Percentiles rank a stretch among this genome's conserved stretches.
These are phyloP conservation scores for Aspergillus ruber DNA, from an alignment of 2,329 filamentous ascomycete species.

Conservation along the genomic window DNA sequence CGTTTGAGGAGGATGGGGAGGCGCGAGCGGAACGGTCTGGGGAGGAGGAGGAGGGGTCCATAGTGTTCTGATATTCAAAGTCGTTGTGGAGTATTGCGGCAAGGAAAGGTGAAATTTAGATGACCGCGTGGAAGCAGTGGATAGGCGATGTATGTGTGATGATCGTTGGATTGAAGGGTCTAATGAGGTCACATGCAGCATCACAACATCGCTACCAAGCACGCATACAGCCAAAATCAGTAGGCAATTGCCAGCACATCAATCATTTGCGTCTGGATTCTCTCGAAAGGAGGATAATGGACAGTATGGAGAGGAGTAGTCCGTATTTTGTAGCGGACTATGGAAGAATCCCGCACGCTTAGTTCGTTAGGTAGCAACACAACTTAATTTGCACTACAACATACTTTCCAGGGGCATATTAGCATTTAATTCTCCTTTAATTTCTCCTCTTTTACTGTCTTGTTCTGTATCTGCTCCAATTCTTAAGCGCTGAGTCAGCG, in stretches of 20 bases:
- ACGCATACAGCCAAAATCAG: too few relatives aligned
- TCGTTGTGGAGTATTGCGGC: too few relatives aligned
- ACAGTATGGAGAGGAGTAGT: too few relatives aligned
- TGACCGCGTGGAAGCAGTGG: not conserved
- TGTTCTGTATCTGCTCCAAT: not conserved
- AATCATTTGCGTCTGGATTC: too few relatives aligned
- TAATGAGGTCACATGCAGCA: not conserved
- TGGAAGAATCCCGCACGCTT: too few relatives aligned
- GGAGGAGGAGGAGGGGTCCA: slow-evolving; percentile 18
- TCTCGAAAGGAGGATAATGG: too few relatives aligned
- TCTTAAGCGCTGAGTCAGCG: not conserved
- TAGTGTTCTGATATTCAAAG: slow-evolving; percentile 5
- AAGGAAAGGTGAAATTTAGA: not conserved
- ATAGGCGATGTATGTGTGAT: not conserved
- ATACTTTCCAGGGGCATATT: not conserved
- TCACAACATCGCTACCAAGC: not conserved
- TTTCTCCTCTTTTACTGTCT: not conserved
- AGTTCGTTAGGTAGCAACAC: too few relatives aligned
- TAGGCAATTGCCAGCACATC: too few relatives aligned
- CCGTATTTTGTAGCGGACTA: too few relatives aligned
- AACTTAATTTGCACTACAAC: not conserved
- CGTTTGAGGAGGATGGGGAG: slow-evolving; percentile 15
- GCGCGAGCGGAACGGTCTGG: slow-evolving; percentile 17
- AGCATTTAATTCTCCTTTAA: not conserved
- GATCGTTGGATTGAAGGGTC: not conserved